Evolutionary conservation across 805 yeast species (phyloP).

Genomic region (Ogataea trehalophila): DNA sequence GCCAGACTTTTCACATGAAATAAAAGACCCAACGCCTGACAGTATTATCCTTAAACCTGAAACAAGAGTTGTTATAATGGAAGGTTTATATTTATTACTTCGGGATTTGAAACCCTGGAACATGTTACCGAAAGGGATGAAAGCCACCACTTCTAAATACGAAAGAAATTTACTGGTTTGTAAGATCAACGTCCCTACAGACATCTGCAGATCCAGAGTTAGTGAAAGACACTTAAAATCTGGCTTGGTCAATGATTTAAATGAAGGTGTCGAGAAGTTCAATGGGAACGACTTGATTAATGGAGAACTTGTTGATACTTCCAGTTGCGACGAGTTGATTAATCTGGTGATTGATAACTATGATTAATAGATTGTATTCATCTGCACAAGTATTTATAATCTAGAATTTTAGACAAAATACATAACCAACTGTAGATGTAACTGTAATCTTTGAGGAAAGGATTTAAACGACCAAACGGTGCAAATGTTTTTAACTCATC

Average conservation of each 20-base stretch:
- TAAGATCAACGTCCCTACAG: slow-evolving; percentile 45
- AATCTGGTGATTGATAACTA: slow-evolving; percentile 20
- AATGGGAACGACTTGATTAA: slow-evolving; percentile 59
- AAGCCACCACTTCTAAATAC: slow-evolving; percentile 2
- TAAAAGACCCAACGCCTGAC: slow-evolving; percentile 64
- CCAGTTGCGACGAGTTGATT: slow-evolving; percentile 10
- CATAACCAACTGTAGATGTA: too few species aligned
- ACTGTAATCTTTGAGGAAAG: too few species aligned
- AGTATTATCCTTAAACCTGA: slow-evolving; percentile 42
- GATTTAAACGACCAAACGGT: too few species aligned
- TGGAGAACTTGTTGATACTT: slow-evolving; percentile 35
- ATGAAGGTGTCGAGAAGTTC: slow-evolving; percentile 49
- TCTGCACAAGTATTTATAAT: too few species aligned
- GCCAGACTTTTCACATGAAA: slow-evolving; percentile 74
- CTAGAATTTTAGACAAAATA: too few species aligned
- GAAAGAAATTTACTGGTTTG: slow-evolving; percentile 30
- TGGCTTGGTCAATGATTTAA: slow-evolving; percentile 44
- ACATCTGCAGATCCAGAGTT: slow-evolving; percentile 49
- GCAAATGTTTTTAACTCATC: too few species aligned
- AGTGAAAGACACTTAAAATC: slow-evolving; percentile 60
- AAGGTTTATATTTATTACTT: slow-evolving; percentile 70
- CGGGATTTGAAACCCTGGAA: slow-evolving; percentile 53
- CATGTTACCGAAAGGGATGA: slow-evolving; percentile 35
- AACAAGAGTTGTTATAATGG: slow-evolving; percentile 58
- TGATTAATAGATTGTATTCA: background rate